A percentile compares a stretch with the other conserved stretches of the same genome.
These are phyloP conservation scores for Exophiala mesophila DNA, from an alignment of 2,329 filamentous ascomycete genomes.

Conservation along the genomic window DNA sequence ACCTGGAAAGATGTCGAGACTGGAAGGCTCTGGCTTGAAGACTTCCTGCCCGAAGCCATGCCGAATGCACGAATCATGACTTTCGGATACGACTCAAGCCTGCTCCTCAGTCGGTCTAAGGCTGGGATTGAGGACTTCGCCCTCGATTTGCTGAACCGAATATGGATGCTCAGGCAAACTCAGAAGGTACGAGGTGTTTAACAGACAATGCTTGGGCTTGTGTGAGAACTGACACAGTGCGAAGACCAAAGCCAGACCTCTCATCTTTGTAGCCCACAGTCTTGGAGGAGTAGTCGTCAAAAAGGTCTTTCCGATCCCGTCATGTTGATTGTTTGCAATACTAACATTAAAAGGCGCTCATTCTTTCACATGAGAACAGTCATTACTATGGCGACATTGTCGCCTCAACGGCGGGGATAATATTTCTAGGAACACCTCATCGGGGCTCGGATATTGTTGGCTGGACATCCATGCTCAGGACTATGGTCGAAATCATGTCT, in stretches of 20 bases:
- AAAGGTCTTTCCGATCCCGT: not conserved
- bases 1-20: not conserved
- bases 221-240: not conserved
- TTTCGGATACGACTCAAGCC: not conserved
- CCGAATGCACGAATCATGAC: slow-evolving; percentile 3
- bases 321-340: not conserved
- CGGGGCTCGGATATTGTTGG: not conserved
- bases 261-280: not conserved
- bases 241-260: not conserved
- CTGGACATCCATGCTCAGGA: too few relatives aligned
- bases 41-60: not conserved
- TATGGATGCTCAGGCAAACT: not conserved
- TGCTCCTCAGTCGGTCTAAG: not conserved
- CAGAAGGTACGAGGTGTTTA: not conserved
- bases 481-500: too few relatives aligned
- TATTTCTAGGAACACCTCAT: not conserved
- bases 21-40: not conserved
- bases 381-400: not conserved
- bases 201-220: not conserved
- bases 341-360: not conserved
- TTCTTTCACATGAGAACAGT: not conserved
- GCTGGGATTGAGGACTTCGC: not conserved
- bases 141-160: not conserved
- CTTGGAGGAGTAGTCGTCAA: slow-evolving; percentile 1
- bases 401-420: not conserved